Percentiles rank a stretch among this genome's conserved stretches.
Evolutionary conservation across 1,284 basidiomycete genomes (phyloP).

Genomic region (Papiliotrema laurentii): DNA sequence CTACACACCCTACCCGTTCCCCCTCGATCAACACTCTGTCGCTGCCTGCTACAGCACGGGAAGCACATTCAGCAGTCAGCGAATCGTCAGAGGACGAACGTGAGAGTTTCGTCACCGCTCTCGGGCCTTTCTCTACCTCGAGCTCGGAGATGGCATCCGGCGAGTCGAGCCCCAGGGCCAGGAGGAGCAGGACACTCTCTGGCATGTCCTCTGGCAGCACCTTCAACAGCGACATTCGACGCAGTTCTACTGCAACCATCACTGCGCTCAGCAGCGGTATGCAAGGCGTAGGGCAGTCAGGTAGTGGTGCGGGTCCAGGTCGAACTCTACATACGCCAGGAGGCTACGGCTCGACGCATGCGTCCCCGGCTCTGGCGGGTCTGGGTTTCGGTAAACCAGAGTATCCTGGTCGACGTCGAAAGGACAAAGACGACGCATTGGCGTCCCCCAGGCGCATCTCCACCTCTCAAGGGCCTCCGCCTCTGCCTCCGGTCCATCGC

Average conservation of each 20-base stretch:
- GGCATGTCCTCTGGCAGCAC: background rate
- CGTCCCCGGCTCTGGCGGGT: conserved; percentile 1
- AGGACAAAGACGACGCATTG: background rate
- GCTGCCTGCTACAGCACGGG: no score
- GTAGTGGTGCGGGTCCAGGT: background rate
- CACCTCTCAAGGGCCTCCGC: conserved; percentile 9
- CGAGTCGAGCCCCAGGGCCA: conserved; percentile 10
- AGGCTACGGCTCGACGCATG: conserved; percentile 8
- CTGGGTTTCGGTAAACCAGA: conserved; percentile 12
- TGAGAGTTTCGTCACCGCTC: no score
- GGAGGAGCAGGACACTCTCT: background rate
- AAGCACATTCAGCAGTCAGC: no score
- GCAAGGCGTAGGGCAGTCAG: background rate
- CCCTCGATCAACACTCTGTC: conserved; percentile 4
- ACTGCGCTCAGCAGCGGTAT: background rate
- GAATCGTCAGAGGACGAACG: background rate
- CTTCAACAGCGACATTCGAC: background rate
- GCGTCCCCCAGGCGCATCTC: conserved; percentile 18
- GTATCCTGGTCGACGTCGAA: background rate
- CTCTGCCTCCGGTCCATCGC: conserved; percentile 9
- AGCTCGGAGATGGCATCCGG: conserved; percentile 5
- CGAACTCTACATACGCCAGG: conserved; percentile 1
- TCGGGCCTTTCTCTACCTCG: no score
- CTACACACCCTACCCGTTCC: conserved; percentile 6
- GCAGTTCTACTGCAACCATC: background rate